Percentiles rank a stretch among this genome's conserved stretches.
phyloP scores from a whole-genome alignment of 345 rosid genomes.

The Eucalyptus tenuipes region DNA sequence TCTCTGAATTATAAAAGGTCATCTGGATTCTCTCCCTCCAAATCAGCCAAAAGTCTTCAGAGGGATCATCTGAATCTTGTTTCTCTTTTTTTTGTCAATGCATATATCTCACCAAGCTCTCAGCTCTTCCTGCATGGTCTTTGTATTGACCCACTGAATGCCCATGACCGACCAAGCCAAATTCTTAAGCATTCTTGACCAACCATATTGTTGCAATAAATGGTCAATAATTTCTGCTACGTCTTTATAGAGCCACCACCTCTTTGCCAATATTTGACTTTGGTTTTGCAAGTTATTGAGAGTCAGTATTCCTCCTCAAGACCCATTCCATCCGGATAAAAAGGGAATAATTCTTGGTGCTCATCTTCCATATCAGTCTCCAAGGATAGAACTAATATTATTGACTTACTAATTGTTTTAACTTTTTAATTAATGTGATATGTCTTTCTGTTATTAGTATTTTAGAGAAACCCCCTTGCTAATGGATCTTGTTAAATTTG shows the following conservation, averaged over 20 bases:
- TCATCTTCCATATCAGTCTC: not conserved
- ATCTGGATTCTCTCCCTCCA: not conserved
- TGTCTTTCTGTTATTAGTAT: not conserved
- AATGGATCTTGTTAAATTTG: not conserved
- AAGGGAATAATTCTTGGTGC: not conserved
- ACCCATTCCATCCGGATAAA: not conserved
- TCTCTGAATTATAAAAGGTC: not conserved
- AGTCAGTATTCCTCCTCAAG: not conserved
- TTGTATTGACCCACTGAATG: not conserved
- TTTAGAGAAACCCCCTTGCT: not conserved
- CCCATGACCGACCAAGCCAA: not conserved
- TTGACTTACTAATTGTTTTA: not conserved
- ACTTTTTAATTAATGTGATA: not conserved
- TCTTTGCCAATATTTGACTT: not conserved
- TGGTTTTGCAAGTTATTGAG: not conserved
- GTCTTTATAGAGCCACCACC: not conserved
- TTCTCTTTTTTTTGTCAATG: not conserved
- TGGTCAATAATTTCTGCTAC: not conserved
- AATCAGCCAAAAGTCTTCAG: not conserved
- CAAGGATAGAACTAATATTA: not conserved
- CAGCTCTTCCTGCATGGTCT: not conserved
- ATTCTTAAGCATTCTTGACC: not conserved
- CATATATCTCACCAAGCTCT: not conserved
- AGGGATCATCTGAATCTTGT: not conserved
- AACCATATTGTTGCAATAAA: not conserved